Percentiles rank a stretch among this genome's conserved stretches.
Conservation (phyloP, 768 basidiomycete genomes). For the Leucocoprinus leucothites region DNA sequence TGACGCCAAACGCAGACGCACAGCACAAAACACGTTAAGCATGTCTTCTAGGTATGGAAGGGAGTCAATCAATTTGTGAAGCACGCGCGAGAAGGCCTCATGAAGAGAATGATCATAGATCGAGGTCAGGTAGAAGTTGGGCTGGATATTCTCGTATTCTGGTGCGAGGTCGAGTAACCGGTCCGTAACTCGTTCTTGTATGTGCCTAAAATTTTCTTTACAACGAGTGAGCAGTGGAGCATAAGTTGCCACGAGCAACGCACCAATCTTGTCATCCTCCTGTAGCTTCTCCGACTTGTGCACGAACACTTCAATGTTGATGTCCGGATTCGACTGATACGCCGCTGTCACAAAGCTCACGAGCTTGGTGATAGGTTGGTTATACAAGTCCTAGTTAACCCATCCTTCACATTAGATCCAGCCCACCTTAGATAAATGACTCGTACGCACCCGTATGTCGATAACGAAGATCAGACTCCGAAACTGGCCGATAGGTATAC, state of each 20-base stretch:
- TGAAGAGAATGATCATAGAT: constrained; percentile 91
- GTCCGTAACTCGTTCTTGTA: constrained; percentile 83
- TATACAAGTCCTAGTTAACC: constrained; percentile 86
- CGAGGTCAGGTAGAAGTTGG: constrained; percentile 90
- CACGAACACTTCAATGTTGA: constrained; percentile 88
- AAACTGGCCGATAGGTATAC: constrained; percentile 72
- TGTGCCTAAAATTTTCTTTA: constrained; percentile 86
- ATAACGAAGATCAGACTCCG: constrained; percentile 90
- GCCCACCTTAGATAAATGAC: constrained; percentile 4
- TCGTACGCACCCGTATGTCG: constrained; percentile 79
- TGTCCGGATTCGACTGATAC: constrained; percentile 68
- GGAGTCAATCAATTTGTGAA: constrained; percentile 84
- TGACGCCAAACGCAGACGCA: constrained; percentile 26
- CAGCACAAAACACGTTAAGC: constrained; percentile 81
- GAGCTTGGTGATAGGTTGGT: constrained; percentile 78
- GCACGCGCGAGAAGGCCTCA: constrained; percentile 87
- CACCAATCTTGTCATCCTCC: constrained; percentile 90
- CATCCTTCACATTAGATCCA: background rate
- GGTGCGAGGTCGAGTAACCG: constrained; percentile 71
- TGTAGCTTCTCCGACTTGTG: constrained; percentile 92
- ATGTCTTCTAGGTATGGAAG: constrained; percentile 85
- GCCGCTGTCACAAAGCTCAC: constrained; percentile 80
- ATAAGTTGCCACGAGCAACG: constrained; percentile 17
- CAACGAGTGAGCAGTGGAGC: background rate
- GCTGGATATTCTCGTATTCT: constrained; percentile 75